A percentile compares a stretch with the other conserved stretches of the same genome.
phyloP scores from a whole-genome alignment of 148 eudicot genomes.

The Vaccinium darrowii region DNA sequence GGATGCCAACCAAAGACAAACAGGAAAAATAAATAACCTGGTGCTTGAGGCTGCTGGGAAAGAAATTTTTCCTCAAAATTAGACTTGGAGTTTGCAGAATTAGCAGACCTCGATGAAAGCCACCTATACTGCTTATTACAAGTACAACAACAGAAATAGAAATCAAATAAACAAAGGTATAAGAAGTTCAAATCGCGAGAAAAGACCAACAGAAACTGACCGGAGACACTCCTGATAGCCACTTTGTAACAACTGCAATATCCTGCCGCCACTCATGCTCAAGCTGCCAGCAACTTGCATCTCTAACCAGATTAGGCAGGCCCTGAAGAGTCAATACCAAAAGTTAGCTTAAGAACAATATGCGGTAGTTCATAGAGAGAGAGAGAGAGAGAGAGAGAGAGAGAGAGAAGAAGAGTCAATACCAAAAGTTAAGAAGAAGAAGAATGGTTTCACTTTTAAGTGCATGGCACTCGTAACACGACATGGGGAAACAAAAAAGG shows the following conservation, averaged over 20 bases:
- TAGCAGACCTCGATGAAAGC: slow-evolving; percentile 86
- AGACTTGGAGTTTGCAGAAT: slow-evolving; percentile 51
- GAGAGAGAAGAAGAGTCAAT: too few relatives aligned
- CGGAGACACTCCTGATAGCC: slow-evolving; percentile 94
- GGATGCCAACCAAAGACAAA: background rate
- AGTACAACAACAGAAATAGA: slow-evolving; percentile 14
- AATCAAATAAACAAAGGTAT: background rate
- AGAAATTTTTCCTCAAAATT: slow-evolving; percentile 91
- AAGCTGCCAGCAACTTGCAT: slow-evolving; percentile 88
- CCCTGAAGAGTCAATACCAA: slow-evolving; percentile 50
- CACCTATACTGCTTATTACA: slow-evolving; percentile 82
- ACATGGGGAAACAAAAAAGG: background rate
- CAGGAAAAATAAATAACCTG: slow-evolving; percentile 52
- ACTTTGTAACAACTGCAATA: slow-evolving; percentile 97
- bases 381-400: too few relatives aligned
- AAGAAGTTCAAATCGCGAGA: slow-evolving; percentile 13
- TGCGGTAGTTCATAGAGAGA: background rate
- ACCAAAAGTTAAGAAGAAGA: too few relatives aligned
- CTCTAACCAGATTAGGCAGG: slow-evolving; percentile 75
- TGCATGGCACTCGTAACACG: background rate
- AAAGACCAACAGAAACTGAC: slow-evolving; percentile 42
- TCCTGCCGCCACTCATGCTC: slow-evolving; percentile 99
- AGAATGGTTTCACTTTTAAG: background rate
- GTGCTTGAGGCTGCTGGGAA: slow-evolving; percentile 80
- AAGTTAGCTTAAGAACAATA: slow-evolving; percentile 13